Evolutionary conservation across 1,284 basidiomycete species (phyloP).

Genomic region (Sporisorium reilianum): DNA sequence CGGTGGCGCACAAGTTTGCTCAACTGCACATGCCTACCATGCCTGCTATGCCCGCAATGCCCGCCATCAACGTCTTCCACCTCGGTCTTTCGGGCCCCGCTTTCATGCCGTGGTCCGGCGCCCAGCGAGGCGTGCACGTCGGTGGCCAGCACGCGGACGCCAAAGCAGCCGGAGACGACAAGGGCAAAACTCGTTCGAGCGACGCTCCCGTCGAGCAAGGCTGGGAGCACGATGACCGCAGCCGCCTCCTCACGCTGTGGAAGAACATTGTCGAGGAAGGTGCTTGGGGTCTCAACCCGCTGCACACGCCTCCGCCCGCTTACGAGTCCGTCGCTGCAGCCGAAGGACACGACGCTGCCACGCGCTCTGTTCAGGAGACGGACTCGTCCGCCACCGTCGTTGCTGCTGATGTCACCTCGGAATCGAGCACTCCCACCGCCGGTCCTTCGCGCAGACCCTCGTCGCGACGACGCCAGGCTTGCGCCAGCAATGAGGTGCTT

Average conservation of each 20-base stretch:
- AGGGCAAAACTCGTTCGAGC: slow-evolving; percentile 31
- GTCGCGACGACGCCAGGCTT: slow-evolving; percentile 18
- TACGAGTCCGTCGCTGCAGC: slow-evolving; percentile 53
- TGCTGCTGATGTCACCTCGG: slow-evolving; percentile 11
- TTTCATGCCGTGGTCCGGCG: slow-evolving; percentile 50
- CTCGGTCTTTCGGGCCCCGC: slow-evolving; percentile 43
- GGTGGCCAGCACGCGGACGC: slow-evolving; percentile 9
- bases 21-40: slow-evolving; percentile 54
- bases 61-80: slow-evolving; percentile 59
- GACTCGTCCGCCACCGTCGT: neutral
- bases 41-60: slow-evolving; percentile 51
- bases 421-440: slow-evolving; percentile 33
- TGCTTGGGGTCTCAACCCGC: slow-evolving; percentile 53
- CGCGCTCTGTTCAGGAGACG: neutral
- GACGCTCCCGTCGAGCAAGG: slow-evolving; percentile 17
- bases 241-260: slow-evolving; percentile 50
- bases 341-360: slow-evolving; percentile 3
- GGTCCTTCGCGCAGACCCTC: slow-evolving; percentile 38
- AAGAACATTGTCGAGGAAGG: slow-evolving; percentile 60
- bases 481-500: slow-evolving; percentile 55
- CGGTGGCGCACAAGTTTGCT: slow-evolving; percentile 48
- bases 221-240: slow-evolving; percentile 51
- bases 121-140: slow-evolving; percentile 13
- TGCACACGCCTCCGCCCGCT: slow-evolving; percentile 55
- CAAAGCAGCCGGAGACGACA: slow-evolving; percentile 17